A percentile compares a stretch with the other conserved stretches of the same genome.
Conservation (phyloP, 768 basidiomycete species). For the Podaxis sp. region DNA sequence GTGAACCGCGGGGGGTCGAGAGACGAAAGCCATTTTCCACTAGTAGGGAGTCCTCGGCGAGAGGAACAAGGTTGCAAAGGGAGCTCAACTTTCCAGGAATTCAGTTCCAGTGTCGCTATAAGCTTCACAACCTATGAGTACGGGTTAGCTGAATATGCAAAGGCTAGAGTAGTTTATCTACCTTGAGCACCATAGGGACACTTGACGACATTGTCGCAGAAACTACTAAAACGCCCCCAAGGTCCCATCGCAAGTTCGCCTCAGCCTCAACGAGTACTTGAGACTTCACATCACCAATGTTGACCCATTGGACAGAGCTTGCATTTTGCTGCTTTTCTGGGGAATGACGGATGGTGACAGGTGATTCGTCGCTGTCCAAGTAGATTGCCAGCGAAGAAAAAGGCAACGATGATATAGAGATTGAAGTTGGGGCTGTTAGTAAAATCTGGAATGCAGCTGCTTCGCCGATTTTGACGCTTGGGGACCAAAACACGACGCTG, state of each 20-base stretch:
- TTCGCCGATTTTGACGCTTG: constrained; percentile 59
- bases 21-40: constrained; percentile 57
- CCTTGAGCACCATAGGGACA: constrained; percentile 51
- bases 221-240: constrained; percentile 55
- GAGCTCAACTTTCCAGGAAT: constrained; percentile 68
- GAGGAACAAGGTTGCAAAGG: constrained; percentile 45
- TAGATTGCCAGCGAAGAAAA: constrained; percentile 61
- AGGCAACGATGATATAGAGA: constrained; percentile 55
- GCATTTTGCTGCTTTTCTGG: constrained; percentile 17
- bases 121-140: constrained; percentile 44
- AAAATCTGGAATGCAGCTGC: constrained; percentile 73
- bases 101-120: constrained; percentile 53
- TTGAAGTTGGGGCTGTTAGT: constrained; percentile 50
- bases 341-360: constrained; percentile 53
- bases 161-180: constrained; percentile 28
- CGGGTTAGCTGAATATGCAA: constrained; percentile 1
- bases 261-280: constrained; percentile 9
- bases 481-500: constrained; percentile 68
- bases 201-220: constrained; percentile 58
- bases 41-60: constrained; percentile 33
- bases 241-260: constrained; percentile 58
- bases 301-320: constrained; percentile 38
- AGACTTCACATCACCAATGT: constrained; percentile 7
- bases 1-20: constrained; percentile 53
- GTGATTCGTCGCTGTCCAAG: constrained; percentile 47